Percentiles rank a stretch among this genome's conserved stretches.
These are phyloP conservation scores for Penicillium griseofulvum DNA, from an alignment of 2,329 filamentous ascomycete genomes.

Conservation along the genomic window DNA sequence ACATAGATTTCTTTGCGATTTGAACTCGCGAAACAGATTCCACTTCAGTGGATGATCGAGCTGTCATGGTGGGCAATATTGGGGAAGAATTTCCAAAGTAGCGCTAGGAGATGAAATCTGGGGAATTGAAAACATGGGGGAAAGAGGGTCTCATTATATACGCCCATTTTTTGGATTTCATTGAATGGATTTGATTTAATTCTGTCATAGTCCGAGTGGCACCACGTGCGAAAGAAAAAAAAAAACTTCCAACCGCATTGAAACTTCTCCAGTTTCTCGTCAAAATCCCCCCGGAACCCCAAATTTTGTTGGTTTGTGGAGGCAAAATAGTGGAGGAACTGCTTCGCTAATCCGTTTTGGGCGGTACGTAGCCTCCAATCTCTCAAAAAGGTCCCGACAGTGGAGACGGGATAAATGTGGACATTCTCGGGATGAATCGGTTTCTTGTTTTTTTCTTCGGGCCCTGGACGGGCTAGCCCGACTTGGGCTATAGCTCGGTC, in stretches of 20 bases:
- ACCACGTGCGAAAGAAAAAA: constrained; percentile 11
- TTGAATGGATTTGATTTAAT: neutral
- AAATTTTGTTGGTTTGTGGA: constrained; percentile 16
- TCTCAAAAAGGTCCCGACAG: neutral
- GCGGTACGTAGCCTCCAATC: neutral
- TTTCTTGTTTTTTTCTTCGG: neutral
- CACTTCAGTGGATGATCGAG: constrained; percentile 16
- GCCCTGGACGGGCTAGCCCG: constrained; percentile 1
- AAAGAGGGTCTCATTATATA: constrained; percentile 17
- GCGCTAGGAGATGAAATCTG: constrained; percentile 1
- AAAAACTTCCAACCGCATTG: constrained; percentile 7
- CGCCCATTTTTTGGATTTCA: neutral
- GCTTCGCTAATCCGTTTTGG: constrained; percentile 6
- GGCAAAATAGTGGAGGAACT: constrained; percentile 15
- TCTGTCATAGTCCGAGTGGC: constrained; percentile 5
- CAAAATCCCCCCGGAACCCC: constrained; percentile 8
- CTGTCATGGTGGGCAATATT: constrained; percentile 14
- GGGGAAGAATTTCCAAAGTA: neutral
- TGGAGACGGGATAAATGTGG: constrained; percentile 1
- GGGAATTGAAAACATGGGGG: constrained; percentile 9
- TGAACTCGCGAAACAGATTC: constrained; percentile 16
- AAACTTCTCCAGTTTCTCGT: constrained; percentile 13
- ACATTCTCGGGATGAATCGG: neutral
- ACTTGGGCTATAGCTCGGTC: neutral
- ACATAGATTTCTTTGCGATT: constrained; percentile 26